These are phyloP conservation scores for Aleurites moluccanus DNA, from an alignment of 441 rosid genomes.

Conservation along the genomic window DNA sequence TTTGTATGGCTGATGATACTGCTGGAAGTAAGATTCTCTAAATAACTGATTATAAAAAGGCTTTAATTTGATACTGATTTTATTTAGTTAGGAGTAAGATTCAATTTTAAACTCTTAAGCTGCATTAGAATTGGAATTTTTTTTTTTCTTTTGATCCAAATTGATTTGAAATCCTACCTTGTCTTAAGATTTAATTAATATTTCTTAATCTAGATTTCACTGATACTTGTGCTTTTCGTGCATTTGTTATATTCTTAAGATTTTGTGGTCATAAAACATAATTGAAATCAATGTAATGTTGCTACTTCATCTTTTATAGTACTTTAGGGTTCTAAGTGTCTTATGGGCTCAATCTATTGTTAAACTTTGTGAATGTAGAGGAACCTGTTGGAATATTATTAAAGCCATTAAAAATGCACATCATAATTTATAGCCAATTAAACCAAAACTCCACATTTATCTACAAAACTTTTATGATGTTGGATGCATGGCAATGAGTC, in stretches of 20 bases:
- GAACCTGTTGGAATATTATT: background rate
- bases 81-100: background rate
- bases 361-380: too few species aligned
- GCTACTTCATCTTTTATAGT: too few species aligned
- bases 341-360: too few species aligned
- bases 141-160: too few species aligned
- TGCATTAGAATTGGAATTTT: too few species aligned
- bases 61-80: background rate
- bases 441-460: background rate
- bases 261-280: too few species aligned
- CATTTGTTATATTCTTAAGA: too few species aligned
- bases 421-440: background rate
- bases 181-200: too few species aligned
- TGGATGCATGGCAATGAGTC: background rate
- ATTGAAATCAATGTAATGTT: too few species aligned
- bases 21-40: conserved; percentile 60
- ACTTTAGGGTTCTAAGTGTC: too few species aligned
- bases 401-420: background rate
- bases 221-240: background rate
- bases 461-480: background rate
- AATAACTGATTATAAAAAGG: background rate
- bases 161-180: too few species aligned
- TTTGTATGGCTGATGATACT: conserved; percentile 96
- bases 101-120: background rate
- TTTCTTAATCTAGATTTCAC: background rate